Evolutionary conservation across 2,329 filamentous ascomycete genomes (phyloP).

Genomic region (Aspergillus glaucus): DNA sequence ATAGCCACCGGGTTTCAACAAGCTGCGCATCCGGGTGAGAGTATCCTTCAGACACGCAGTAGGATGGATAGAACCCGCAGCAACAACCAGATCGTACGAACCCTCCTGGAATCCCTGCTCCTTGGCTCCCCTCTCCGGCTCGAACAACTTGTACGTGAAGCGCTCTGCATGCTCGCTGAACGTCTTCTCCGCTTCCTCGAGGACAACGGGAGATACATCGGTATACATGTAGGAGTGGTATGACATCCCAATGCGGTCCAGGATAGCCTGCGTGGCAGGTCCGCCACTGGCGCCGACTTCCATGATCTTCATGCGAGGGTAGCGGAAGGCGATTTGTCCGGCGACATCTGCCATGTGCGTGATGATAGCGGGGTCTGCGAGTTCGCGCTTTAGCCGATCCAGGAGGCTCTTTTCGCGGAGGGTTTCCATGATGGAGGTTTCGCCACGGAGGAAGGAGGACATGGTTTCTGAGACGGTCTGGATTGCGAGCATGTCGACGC

Average conservation of each 20-base stretch:
- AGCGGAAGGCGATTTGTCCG: conserved; percentile 32
- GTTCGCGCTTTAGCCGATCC: not conserved
- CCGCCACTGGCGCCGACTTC: conserved; percentile 34
- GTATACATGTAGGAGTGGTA: conserved; percentile 40
- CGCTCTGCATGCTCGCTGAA: conserved; percentile 17
- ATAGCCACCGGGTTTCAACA: conserved; percentile 38
- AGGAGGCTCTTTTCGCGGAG: not conserved
- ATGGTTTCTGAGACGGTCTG: not conserved
- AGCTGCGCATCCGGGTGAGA: conserved; percentile 11
- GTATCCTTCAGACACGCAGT: conserved; percentile 10
- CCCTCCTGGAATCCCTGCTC: conserved; percentile 29
- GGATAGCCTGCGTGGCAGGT: conserved; percentile 32
- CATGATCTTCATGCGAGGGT: conserved; percentile 40
- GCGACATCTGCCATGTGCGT: conserved; percentile 19
- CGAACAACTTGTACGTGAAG: conserved; percentile 25
- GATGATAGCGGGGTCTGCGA: not conserved
- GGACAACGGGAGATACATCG: conserved; percentile 40
- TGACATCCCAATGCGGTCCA: conserved; percentile 22
- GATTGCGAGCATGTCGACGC: too few species aligned
- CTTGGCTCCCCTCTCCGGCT: conserved; percentile 25
- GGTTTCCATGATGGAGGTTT: not conserved
- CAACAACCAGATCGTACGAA: conserved; percentile 21
- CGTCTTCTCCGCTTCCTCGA: conserved; percentile 26
- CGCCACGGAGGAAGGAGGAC: not conserved
- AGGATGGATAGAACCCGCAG: conserved; percentile 6